Conservation (phyloP, 179 eudicot genomes). For the Vitellaria paradoxa region DNA sequence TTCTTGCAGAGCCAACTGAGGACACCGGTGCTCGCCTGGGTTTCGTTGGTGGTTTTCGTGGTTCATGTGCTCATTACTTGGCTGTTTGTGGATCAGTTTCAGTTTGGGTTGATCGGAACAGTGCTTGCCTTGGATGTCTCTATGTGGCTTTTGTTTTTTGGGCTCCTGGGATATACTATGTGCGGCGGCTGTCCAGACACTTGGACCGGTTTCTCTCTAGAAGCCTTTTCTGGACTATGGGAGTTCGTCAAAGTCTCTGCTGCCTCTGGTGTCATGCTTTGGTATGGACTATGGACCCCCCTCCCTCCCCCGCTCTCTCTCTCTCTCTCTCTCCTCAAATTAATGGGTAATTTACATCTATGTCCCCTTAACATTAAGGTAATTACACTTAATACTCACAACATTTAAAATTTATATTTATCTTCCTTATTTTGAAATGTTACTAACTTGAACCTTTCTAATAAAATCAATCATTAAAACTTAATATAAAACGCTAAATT, state of each 20-base stretch:
- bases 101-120: background rate
- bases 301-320: background rate
- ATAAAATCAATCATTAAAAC: too few relatives aligned
- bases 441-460: too few relatives aligned
- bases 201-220: conserved; percentile 10
- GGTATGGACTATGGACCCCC: background rate
- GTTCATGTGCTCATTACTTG: conserved; percentile 2
- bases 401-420: too few relatives aligned
- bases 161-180: background rate
- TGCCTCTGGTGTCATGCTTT: conserved; percentile 11
- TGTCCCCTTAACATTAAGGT: too few relatives aligned
- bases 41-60: background rate
- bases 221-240: conserved; percentile 12
- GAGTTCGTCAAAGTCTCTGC: conserved; percentile 8
- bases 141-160: background rate
- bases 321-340: too few relatives aligned
- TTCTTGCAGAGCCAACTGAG: conserved; percentile 15
- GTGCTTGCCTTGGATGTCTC: background rate
- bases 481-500: too few relatives aligned
- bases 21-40: background rate
- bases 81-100: background rate
- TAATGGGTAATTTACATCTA: too few relatives aligned
- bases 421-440: too few relatives aligned
- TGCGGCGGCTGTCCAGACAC: conserved; percentile 4
- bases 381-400: too few relatives aligned